A percentile compares a stretch with the other conserved stretches of the same genome.
These are phyloP conservation scores for Brassica cretica DNA, from an alignment of 345 rosid genomes.

Conservation along the genomic window DNA sequence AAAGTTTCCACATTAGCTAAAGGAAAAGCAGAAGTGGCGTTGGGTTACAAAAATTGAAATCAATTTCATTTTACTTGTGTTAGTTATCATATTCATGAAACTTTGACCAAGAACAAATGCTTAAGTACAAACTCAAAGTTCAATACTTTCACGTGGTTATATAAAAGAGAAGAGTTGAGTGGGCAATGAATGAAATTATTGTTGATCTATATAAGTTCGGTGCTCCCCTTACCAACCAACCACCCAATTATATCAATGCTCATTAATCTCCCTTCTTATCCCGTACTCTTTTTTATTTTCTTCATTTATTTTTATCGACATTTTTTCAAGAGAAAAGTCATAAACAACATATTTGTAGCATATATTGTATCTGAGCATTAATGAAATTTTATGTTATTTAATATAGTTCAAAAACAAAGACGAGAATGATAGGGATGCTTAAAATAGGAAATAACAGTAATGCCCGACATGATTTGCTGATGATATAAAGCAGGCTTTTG, in stretches of 20 bases:
- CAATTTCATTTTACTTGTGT: neutral
- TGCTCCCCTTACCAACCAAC: neutral
- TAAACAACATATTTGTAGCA: neutral
- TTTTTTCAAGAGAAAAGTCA: neutral
- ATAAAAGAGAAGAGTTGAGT: neutral
- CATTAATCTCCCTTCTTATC: neutral
- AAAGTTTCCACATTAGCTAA: neutral
- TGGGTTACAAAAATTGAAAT: no score
- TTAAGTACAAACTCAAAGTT: neutral
- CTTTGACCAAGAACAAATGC: neutral
- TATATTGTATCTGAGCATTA: neutral
- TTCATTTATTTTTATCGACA: neutral
- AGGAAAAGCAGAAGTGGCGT: neutral
- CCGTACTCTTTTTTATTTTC: neutral
- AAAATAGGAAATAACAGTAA: conserved; percentile 29
- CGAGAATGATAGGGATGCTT: conserved; percentile 7
- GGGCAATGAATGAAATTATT: neutral
- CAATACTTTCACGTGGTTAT: neutral
- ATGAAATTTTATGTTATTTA: neutral
- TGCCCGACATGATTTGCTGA: neutral
- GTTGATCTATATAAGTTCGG: neutral
- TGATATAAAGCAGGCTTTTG: conserved; percentile 14
- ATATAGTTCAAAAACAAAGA: conserved; percentile 1
- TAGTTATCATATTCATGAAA: neutral
- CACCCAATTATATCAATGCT: neutral